Conservation (phyloP, 1,284 basidiomycete genomes). For the Puccinia horiana region DNA sequence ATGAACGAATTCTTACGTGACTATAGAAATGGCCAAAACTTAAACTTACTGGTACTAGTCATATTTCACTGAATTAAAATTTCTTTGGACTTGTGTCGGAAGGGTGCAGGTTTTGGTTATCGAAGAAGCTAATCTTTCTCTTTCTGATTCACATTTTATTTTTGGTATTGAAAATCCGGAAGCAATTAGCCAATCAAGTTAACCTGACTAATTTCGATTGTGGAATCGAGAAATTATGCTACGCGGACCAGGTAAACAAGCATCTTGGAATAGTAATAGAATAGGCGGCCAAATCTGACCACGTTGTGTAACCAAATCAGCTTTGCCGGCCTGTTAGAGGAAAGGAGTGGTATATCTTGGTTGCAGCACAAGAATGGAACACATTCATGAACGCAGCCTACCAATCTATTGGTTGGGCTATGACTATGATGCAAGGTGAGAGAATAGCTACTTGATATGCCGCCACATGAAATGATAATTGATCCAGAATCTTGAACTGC, state of each 20-base stretch:
- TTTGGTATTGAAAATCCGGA: constrained; percentile 1
- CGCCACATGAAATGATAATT: not conserved
- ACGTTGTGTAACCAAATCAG: not conserved
- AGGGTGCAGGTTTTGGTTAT: not conserved
- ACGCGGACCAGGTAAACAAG: constrained; percentile 41
- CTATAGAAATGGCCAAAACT: constrained; percentile 30
- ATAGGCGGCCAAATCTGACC: not conserved
- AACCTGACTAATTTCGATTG: constrained; percentile 46
- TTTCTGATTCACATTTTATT: not conserved
- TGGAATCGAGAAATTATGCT: constrained; percentile 43
- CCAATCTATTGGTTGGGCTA: constrained; percentile 38
- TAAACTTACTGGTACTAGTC: constrained; percentile 25
- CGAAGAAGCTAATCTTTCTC: not conserved
- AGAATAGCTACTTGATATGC: not conserved
- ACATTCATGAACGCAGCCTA: constrained; percentile 47
- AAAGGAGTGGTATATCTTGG: constrained; percentile 45
- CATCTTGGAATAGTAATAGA: not conserved
- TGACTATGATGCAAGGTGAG: constrained; percentile 48
- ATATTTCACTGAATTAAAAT: not conserved
- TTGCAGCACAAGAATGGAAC: constrained; percentile 47
- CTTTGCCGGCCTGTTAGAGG: constrained; percentile 44
- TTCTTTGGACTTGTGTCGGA: not conserved
- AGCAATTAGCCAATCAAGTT: constrained; percentile 35
- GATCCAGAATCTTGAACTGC: not conserved
- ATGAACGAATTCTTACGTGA: constrained; percentile 36